Evolutionary conservation across 192 early-diverging fungal genomes (phyloP).

Genomic region (Rhizoclosmatium sp.): DNA sequence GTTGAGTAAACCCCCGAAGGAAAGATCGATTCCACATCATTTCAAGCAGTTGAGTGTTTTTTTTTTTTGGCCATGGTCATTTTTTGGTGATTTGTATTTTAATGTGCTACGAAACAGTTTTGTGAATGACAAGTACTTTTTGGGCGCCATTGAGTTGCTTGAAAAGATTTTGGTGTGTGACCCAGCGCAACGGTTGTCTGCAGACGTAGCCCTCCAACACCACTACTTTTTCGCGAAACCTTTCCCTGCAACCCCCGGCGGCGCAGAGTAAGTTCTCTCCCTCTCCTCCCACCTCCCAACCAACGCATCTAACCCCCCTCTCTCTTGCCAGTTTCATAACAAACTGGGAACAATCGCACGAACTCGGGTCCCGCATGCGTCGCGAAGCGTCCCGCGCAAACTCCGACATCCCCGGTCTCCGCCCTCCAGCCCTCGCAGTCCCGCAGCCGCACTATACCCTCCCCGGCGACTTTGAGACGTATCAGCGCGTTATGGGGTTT

Average conservation of each 20-base stretch:
- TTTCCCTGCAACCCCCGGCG: constrained; percentile 9
- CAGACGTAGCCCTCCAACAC: constrained; percentile 45
- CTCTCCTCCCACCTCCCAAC: neutral
- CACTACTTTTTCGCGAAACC: constrained; percentile 47
- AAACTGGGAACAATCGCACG: constrained; percentile 40
- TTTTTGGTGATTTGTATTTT: neutral
- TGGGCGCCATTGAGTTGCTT: constrained; percentile 47
- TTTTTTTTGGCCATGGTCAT: neutral
- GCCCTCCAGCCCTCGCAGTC: neutral
- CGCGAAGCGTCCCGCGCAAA: neutral
- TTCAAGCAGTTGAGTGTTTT: constrained; percentile 4
- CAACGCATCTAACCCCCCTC: neutral
- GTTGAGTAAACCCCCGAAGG: neutral
- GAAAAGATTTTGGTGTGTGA: constrained; percentile 45
- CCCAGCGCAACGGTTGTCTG: constrained; percentile 46
- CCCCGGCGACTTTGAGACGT: constrained; percentile 5
- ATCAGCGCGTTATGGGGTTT: constrained; percentile 17
- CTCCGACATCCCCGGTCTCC: neutral
- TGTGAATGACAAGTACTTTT: constrained; percentile 40
- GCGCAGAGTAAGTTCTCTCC: constrained; percentile 12
- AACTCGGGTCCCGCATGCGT: constrained; percentile 21
- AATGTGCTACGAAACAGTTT: constrained; percentile 22
- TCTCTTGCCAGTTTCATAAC: constrained; percentile 29
- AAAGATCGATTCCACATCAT: constrained; percentile 19
- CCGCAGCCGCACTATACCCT: constrained; percentile 29